These are phyloP conservation scores for Cladophialophora immunda DNA, from an alignment of 2,329 filamentous ascomycete species.

Conservation along the genomic window DNA sequence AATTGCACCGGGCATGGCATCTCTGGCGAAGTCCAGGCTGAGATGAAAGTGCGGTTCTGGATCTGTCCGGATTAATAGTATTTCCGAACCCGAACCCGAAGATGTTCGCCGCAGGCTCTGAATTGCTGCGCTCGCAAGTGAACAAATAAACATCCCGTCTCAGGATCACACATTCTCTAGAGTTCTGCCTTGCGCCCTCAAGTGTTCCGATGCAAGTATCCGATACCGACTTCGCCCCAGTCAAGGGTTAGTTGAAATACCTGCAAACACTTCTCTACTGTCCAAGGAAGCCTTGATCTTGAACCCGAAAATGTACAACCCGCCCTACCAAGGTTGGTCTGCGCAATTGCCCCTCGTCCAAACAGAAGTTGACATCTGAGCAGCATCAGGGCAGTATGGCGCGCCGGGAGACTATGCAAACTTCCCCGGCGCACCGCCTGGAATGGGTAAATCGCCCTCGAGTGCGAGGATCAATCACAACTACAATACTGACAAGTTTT, in stretches of 20 bases:
- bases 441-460: constrained; percentile 72
- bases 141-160: not conserved
- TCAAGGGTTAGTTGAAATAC: not conserved
- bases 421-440: constrained; percentile 79
- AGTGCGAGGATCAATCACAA: constrained; percentile 4
- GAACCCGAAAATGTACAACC: constrained; percentile 30
- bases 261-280: not conserved
- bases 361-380: constrained; percentile 11
- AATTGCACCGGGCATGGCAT: too few species aligned
- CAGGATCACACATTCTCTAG: not conserved
- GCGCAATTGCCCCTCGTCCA: not conserved
- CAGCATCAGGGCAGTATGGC: constrained; percentile 67
- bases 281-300: constrained; percentile 4
- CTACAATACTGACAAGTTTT: constrained; percentile 33
- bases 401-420: constrained; percentile 76
- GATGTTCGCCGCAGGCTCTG: not conserved
- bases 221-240: not conserved
- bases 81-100: not conserved
- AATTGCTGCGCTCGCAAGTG: not conserved
- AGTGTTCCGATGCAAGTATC: constrained; percentile 6
- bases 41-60: too few species aligned
- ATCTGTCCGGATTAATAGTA: not conserved
- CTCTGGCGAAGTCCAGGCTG: too few species aligned
- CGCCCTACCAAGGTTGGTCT: constrained; percentile 30
- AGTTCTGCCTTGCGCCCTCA: not conserved